A percentile compares a stretch with the other conserved stretches of the same genome.
phyloP scores from a whole-genome alignment of 257 asterid species.

The Solanum peruvianum region DNA sequence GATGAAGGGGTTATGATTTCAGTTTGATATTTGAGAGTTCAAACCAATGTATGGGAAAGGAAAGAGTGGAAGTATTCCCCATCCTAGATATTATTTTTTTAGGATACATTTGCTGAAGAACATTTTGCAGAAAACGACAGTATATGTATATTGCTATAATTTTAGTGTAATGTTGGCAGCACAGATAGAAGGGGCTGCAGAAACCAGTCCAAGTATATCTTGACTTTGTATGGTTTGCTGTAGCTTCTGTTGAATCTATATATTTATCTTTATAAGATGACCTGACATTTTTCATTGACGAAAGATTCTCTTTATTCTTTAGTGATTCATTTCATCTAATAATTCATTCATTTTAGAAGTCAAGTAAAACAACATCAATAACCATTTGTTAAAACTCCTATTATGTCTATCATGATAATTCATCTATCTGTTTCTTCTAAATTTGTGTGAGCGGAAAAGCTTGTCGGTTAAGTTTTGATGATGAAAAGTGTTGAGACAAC shows the following conservation, averaged over 20 bases:
- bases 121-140: not conserved
- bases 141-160: not conserved
- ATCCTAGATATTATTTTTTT: not conserved
- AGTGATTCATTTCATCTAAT: not conserved
- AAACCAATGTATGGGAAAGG: not conserved
- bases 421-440: not conserved
- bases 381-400: not conserved
- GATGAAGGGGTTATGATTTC: not conserved
- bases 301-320: not conserved
- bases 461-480: not conserved
- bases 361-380: not conserved
- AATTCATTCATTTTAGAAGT: not conserved
- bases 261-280: not conserved
- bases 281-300: not conserved
- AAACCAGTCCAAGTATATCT: not conserved
- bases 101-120: not conserved
- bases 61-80: not conserved
- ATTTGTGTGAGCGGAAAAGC: not conserved
- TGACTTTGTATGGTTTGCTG: not conserved
- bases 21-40: not conserved
- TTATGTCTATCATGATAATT: not conserved
- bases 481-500: not conserved
- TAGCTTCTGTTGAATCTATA: not conserved
- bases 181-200: not conserved
- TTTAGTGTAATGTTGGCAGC: not conserved